Base-by-base conservation (phyloP, 495 filamentous ascomycete species). In the Lindgomyces ingoldianus region DNA sequence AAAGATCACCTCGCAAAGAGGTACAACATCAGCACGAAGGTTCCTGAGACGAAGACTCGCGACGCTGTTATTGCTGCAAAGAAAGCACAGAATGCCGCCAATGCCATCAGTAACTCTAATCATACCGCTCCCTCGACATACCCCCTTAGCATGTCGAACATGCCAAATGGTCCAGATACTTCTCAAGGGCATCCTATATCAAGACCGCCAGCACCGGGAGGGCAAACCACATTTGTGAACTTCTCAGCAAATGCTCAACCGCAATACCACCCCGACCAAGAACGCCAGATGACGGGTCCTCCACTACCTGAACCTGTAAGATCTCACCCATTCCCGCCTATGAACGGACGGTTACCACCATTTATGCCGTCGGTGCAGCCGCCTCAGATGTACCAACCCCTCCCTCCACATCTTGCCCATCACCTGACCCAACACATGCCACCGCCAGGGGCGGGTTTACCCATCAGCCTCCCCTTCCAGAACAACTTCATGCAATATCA, bases 1-100 rank as follows among this genome's bases (percentile, higher is more conserved):
- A 98, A 96, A 76, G 82, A 88, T 19, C 84, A 89, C 50, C 85
- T 96, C 48, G 95, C 95, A 0, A 85, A 86, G 29, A 81, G 87
- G 64, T 96, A 92, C 69, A 89, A 89, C 60, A 95, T 99, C 67
- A 84, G 87, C 53, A 92, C 85, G 9, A 85, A 89, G 57, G 84
- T 99, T 33, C 95, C 94, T 3, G 58, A 64, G 25, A 41, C 62
- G 22, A 67, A 62, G 42, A 70, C 44, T 9, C 56, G 53, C 27
- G 50, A 90, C 74, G 81, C 62, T 1, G 48, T 65, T 11, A 65
- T 65, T 24, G 62, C 62, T 29, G 62, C 62, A 22, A 70, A 69
- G 42, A 69, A 64, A 39, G 56, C 55, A 30, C 56, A 56, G 45
- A 64, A 60, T 41, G 60, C 60, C 10, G 54, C 24, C 12, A 57